Base-by-base conservation (phyloP, 139 green algal genomes). In the Eudorina sp. region DNA sequence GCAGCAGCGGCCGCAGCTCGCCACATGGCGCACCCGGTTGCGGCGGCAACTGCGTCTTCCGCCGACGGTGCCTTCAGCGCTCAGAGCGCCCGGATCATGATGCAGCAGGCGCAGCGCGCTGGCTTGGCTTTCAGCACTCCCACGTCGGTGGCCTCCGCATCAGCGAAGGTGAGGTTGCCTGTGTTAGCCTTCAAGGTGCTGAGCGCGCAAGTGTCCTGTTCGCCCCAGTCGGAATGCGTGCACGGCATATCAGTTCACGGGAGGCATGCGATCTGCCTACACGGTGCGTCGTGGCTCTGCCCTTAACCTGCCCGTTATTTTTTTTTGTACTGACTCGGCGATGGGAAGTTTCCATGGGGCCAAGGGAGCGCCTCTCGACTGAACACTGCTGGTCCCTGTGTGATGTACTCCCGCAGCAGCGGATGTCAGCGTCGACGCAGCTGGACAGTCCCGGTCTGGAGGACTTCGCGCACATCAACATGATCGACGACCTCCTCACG, bases 391-490 rank as follows among this genome's bases (percentile, higher is more conserved):
- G 23, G 23, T 66, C 7, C 23, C 55, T 27, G 27, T 6, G 23
- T 66, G 55, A 25, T 66, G 27, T 66, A 23, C 55, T 66, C 55
- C 55, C 3, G 29, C 7, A 66, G 64, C 82, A 88, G 66, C 82
- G 68, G 13, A 74, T 77, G 48, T 41, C 25, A 7, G 31, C 72
- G 0, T 43, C 84, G 0, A 40, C 29, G 4, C 72, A 89, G 51
- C 45, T 91, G 9, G 94, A 97, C 85, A 93, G 91, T 31, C 92
- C 95, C 1, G 91, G 94, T 40, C 64, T 98, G 78, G 95, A 98
- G 83, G 96, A 97, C 89, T 98, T 98, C 92, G 94, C 94, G 0
- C 96, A 98, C 88, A 96, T 98, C 92, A 93, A 92, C 13, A 90
- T 98, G 27, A 98, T 97, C 66, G 94, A 91, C 5, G 95, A 98